These are phyloP conservation scores for Primulina eburnea DNA, from an alignment of 257 asterid species.

Conservation along the genomic window DNA sequence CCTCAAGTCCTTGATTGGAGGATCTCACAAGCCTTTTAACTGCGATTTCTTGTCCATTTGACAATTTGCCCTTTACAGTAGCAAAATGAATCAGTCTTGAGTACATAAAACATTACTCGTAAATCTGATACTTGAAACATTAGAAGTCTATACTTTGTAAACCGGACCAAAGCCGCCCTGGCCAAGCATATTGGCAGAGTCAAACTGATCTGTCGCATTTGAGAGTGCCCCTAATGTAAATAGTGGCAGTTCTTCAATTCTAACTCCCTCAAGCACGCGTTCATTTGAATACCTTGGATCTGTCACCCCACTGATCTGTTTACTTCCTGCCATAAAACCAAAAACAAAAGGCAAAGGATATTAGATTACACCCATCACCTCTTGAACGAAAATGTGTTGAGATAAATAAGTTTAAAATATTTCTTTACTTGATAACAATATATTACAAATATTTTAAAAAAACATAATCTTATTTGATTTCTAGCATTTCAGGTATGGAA, in stretches of 20 bases:
- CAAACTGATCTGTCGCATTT: conserved; percentile 35
- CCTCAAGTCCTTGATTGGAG: conserved; percentile 41
- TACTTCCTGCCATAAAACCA: conserved; percentile 11
- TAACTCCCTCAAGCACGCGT: conserved; percentile 8
- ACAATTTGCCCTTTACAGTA: conserved; percentile 12
- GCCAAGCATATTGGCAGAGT: conserved; percentile 38
- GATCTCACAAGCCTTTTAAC: conserved; percentile 40
- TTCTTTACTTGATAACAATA: too few species aligned
- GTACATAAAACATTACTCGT: not conserved
- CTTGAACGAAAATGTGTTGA: too few species aligned
- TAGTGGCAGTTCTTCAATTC: conserved; percentile 40
- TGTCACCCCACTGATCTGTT: not conserved
- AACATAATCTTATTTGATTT: too few species aligned
- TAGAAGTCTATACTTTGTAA: conserved; percentile 23
- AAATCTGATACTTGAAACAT: too few species aligned
- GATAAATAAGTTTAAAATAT: too few species aligned
- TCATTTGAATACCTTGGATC: not conserved
- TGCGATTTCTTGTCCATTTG: conserved; percentile 42
- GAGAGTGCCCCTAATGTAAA: conserved; percentile 28
- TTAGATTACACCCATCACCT: too few species aligned
- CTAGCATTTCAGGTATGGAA: too few species aligned
- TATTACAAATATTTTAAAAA: too few species aligned
- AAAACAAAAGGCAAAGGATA: too few species aligned
- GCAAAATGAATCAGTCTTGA: not conserved
- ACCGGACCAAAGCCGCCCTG: conserved; percentile 48